Conservation (phyloP, 768 basidiomycete genomes). For the Tulasnella sp. region DNA sequence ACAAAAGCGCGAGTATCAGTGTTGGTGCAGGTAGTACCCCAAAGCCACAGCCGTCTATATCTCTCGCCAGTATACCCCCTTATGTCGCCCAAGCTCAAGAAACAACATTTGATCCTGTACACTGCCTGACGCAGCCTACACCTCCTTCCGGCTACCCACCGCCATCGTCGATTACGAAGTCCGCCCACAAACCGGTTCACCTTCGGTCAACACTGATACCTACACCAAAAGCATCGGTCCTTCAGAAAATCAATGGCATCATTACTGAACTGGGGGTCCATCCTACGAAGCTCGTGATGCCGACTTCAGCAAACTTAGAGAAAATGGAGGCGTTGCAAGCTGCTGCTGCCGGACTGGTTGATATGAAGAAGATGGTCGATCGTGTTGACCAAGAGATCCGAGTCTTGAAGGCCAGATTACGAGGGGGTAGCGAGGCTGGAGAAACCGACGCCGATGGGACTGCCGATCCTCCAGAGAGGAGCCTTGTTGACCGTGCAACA, state of each 20-base stretch:
- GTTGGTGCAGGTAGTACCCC: background rate
- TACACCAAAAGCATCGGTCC: slow-evolving; percentile 56
- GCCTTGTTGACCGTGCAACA: slow-evolving; percentile 28
- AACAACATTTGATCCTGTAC: slow-evolving; percentile 11
- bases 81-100: background rate
- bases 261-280: slow-evolving; percentile 66
- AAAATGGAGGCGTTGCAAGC: slow-evolving; percentile 64
- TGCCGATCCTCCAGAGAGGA: slow-evolving; percentile 5
- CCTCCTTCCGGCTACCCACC: slow-evolving; percentile 22
- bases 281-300: slow-evolving; percentile 78
- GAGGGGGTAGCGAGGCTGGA: slow-evolving; percentile 37
- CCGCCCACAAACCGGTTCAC: slow-evolving; percentile 64
- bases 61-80: background rate
- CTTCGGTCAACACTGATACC: slow-evolving; percentile 83
- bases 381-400: slow-evolving; percentile 76
- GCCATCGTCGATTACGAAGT: slow-evolving; percentile 49
- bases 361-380: slow-evolving; percentile 80
- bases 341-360: slow-evolving; percentile 60
- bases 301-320: slow-evolving; percentile 68
- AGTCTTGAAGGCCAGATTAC: slow-evolving; percentile 50
- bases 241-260: slow-evolving; percentile 63
- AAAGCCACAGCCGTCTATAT: background rate
- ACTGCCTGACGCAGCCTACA: slow-evolving; percentile 10
- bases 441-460: slow-evolving; percentile 32
- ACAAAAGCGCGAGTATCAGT: slow-evolving; percentile 11